Conservation (phyloP, 2,329 filamentous ascomycete genomes). For the Talaromyces sp. region DNA sequence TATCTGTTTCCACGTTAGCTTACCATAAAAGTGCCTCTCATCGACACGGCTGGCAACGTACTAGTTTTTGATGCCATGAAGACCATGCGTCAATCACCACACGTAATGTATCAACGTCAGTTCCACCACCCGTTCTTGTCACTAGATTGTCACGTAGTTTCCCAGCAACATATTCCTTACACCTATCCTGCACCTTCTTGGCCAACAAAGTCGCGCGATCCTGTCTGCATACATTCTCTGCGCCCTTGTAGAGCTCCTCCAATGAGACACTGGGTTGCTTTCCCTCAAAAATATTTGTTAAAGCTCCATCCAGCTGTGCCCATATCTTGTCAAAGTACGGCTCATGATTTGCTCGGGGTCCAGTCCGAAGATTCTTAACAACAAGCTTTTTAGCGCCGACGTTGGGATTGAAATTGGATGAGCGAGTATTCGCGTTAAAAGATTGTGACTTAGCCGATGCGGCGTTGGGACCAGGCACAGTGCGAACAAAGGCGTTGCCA, state of each 20-base stretch:
- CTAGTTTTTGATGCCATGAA: constrained; percentile 76
- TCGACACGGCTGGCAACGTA: constrained; percentile 44
- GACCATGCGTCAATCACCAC: constrained; percentile 68
- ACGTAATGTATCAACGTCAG: constrained; percentile 66
- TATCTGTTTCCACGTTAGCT: constrained; percentile 45
- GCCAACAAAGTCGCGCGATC: constrained; percentile 71
- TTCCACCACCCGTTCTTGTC: constrained; percentile 55
- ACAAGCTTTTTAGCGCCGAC: constrained; percentile 80
- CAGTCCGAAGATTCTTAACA: constrained; percentile 85
- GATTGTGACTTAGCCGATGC: constrained; percentile 27
- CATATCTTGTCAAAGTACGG: constrained; percentile 78
- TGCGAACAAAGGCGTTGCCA: constrained; percentile 51
- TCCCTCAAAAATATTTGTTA: constrained; percentile 72
- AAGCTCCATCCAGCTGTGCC: constrained; percentile 71
- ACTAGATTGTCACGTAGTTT: constrained; percentile 63
- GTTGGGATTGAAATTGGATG: constrained; percentile 68
- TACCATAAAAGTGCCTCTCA: neutral
- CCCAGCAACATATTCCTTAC: constrained; percentile 63
- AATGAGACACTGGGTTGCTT: constrained; percentile 69
- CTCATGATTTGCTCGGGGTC: constrained; percentile 66
- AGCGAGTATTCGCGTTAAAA: constrained; percentile 37
- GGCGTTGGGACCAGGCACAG: constrained; percentile 35
- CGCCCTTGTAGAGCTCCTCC: constrained; percentile 84
- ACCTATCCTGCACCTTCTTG: constrained; percentile 65
- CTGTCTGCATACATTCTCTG: constrained; percentile 87